phyloP scores from a whole-genome alignment of 1,139 yeast species.

The Kodamaea sp. region DNA sequence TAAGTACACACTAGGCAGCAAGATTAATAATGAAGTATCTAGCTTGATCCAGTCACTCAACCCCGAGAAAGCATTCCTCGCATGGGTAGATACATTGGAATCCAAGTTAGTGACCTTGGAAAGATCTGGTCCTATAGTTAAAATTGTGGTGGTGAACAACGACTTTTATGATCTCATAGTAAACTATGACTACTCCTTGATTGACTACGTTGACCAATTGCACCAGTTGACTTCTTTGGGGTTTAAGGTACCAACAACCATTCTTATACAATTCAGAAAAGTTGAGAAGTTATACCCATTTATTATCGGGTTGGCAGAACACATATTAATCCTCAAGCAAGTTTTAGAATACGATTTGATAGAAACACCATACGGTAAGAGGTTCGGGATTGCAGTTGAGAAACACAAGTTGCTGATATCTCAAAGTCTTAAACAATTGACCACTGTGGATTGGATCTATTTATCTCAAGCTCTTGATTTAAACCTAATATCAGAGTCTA shows the following conservation, averaged over 20 bases:
- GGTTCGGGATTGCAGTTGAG: conserved; percentile 44
- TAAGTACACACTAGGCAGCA: conserved; percentile 70
- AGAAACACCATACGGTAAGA: conserved; percentile 29
- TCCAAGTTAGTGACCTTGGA: conserved; percentile 13
- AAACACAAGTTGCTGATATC: conserved; percentile 38
- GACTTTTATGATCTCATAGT: conserved; percentile 24
- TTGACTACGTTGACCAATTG: conserved; percentile 54
- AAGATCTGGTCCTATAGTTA: conserved; percentile 41
- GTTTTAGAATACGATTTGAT: conserved; percentile 21
- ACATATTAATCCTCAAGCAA: conserved; percentile 30
- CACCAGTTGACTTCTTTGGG: conserved; percentile 53
- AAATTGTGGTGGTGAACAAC: conserved; percentile 21
- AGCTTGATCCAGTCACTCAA: conserved; percentile 49
- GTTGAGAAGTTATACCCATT: conserved; percentile 56
- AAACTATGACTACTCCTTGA: conserved; percentile 53
- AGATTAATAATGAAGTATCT: conserved; percentile 52
- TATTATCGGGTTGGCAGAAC: conserved; percentile 56
- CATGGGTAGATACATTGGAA: conserved; percentile 44
- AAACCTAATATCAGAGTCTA: conserved; percentile 14
- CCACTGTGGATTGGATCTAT: conserved; percentile 55
- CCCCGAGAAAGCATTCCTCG: conserved; percentile 38
- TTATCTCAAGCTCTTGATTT: conserved; percentile 54
- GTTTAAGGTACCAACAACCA: conserved; percentile 54
- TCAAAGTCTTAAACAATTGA: conserved; percentile 23
- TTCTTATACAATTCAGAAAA: conserved; percentile 40